Conservation (phyloP, 202 grass and related monocot genomes). For the Tripidium arundinaceum region DNA sequence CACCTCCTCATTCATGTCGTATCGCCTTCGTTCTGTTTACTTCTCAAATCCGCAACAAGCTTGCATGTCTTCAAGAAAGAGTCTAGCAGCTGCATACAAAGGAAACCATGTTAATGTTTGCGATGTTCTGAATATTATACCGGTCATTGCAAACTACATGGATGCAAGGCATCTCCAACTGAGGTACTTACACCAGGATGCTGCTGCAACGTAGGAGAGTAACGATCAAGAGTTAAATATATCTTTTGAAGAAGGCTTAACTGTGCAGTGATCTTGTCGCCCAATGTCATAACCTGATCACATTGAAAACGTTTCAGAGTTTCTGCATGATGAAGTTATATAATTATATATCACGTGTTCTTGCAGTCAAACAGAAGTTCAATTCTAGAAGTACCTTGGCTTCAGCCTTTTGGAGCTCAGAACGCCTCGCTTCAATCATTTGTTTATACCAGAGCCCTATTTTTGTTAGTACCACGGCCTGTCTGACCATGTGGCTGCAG, state of each 20-base stretch:
- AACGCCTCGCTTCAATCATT: conserved; percentile 73
- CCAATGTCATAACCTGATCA: conserved; percentile 60
- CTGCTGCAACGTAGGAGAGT: conserved; percentile 67
- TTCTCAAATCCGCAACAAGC: conserved; percentile 60
- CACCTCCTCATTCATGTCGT: conserved; percentile 22
- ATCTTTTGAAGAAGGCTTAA: conserved; percentile 76
- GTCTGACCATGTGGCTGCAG: conserved; percentile 54
- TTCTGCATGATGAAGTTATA: background rate
- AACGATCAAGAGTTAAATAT: conserved; percentile 71
- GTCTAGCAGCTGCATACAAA: conserved; percentile 39
- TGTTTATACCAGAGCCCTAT: conserved; percentile 71
- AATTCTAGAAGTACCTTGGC: conserved; percentile 54
- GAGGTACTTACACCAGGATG: conserved; percentile 61
- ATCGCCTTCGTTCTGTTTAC: conserved; percentile 36
- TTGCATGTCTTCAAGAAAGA: conserved; percentile 69
- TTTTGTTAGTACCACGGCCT: conserved; percentile 65
- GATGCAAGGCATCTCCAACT: background rate
- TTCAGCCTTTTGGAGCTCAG: conserved; percentile 76
- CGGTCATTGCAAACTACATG: background rate
- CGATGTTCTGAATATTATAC: background rate
- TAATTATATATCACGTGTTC: background rate
- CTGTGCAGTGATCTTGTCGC: conserved; percentile 60
- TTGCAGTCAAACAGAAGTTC: background rate
- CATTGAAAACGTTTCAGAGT: background rate
- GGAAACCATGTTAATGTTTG: too few species aligned